Conservation (phyloP, 148 eudicot species). For the Heliosperma pusillum region DNA sequence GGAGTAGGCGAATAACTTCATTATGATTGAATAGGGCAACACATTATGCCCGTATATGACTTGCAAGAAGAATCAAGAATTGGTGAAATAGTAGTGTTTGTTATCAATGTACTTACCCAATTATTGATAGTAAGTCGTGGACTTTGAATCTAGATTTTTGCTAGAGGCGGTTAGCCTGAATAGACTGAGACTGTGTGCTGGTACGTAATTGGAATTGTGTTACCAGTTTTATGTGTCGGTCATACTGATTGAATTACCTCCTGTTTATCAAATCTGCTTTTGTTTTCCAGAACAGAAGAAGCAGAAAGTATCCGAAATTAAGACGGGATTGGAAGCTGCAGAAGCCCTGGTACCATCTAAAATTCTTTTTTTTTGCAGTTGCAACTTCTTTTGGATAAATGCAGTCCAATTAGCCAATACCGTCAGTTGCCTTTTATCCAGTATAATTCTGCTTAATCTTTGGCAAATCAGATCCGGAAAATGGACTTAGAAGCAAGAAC, state of each 20-base stretch:
- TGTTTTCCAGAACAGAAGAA: constrained; percentile 59
- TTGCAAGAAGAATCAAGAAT: not conserved
- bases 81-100: not conserved
- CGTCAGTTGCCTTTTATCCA: not conserved
- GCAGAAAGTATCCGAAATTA: constrained; percentile 54
- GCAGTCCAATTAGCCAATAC: not conserved
- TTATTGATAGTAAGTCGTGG: not conserved
- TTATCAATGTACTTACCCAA: not conserved
- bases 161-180: not conserved
- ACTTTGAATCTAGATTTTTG: not conserved
- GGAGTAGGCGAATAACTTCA: too few relatives aligned
- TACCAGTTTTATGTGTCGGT: not conserved
- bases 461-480: constrained; percentile 47
- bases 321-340: constrained; percentile 48
- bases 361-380: not conserved
- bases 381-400: not conserved
- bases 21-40: not conserved
- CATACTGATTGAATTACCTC: not conserved
- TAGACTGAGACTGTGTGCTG: not conserved
- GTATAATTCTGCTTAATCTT: not conserved
- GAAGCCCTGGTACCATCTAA: constrained; percentile 49
- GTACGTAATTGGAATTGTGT: not conserved
- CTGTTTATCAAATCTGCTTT: not conserved
- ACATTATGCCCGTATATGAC: not conserved
- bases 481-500: constrained; percentile 79